Evolutionary conservation across 768 basidiomycete species (phyloP).

Genomic region (Russula olivacea): DNA sequence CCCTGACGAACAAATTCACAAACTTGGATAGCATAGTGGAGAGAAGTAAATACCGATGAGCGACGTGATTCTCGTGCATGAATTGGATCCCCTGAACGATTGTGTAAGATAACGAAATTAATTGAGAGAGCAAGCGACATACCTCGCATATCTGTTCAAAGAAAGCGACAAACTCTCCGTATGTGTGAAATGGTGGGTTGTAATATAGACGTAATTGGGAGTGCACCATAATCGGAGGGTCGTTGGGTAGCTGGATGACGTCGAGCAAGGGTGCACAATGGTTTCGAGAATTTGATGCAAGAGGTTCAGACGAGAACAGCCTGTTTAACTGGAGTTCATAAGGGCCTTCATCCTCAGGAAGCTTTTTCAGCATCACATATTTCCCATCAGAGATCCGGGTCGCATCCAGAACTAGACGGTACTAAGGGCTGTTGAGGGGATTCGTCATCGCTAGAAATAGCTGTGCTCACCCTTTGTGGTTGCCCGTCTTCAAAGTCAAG

Average conservation of each 20-base stretch:
- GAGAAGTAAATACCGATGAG: conserved; percentile 14
- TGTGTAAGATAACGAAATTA: background rate
- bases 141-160: conserved; percentile 28
- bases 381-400: conserved; percentile 12
- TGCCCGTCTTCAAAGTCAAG: conserved; percentile 7
- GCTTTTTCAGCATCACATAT: conserved; percentile 9
- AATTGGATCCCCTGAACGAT: conserved; percentile 11
- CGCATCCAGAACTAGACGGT: conserved; percentile 4
- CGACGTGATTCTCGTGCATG: conserved; percentile 18
- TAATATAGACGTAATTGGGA: conserved; percentile 29
- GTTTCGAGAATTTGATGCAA: conserved; percentile 10
- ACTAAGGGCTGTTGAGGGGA: background rate
- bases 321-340: conserved; percentile 15
- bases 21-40: background rate
- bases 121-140: background rate
- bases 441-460: background rate
- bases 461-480: conserved; percentile 6
- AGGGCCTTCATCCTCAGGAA: background rate
- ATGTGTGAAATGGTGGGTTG: conserved; percentile 26
- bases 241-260: conserved; percentile 7
- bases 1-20: background rate
- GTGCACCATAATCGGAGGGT: conserved; percentile 26
- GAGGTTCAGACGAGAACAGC: conserved; percentile 3
- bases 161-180: conserved; percentile 29
- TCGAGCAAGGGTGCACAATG: conserved; percentile 3